These are phyloP conservation scores for Epichloe coenophiala DNA, from an alignment of 2,329 filamentous ascomycete genomes.

Conservation along the genomic window DNA sequence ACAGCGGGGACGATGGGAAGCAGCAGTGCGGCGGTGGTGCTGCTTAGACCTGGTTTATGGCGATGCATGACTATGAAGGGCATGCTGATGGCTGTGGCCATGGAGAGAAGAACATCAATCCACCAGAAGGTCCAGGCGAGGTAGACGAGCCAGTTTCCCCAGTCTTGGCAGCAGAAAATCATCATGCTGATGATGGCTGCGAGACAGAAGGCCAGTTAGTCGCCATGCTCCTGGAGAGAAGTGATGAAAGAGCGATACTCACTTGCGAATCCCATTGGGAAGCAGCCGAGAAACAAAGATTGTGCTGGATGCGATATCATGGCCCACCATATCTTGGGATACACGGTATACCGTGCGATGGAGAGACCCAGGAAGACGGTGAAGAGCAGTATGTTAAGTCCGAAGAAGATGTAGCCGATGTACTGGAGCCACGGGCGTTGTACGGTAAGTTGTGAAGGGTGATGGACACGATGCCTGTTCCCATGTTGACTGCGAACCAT, in stretches of 20 bases:
- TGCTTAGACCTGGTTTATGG: slow-evolving; percentile 33
- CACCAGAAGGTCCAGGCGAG: slow-evolving; percentile 47
- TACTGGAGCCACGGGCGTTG: slow-evolving; percentile 43
- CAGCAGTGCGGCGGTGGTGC: slow-evolving; percentile 51
- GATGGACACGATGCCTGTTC: slow-evolving; percentile 53
- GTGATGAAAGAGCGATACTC: slow-evolving; percentile 3
- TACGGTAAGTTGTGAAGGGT: slow-evolving; percentile 50
- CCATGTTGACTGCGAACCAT: slow-evolving; percentile 52
- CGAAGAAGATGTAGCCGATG: slow-evolving; percentile 47
- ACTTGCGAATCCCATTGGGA: slow-evolving; percentile 56
- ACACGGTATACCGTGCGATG: slow-evolving; percentile 47
- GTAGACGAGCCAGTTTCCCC: slow-evolving; percentile 43
- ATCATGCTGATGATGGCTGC: slow-evolving; percentile 50
- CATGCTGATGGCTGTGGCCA: slow-evolving; percentile 39
- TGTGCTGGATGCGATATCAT: slow-evolving; percentile 57
- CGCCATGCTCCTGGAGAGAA: background rate
- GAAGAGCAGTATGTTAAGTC: slow-evolving; percentile 46
- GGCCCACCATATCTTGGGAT: slow-evolving; percentile 49
- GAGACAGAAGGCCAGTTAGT: background rate
- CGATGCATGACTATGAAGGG: slow-evolving; percentile 41
- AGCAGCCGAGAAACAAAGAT: slow-evolving; percentile 53
- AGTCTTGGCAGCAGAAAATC: slow-evolving; percentile 46
- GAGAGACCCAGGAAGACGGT: slow-evolving; percentile 38
- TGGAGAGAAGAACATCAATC: slow-evolving; percentile 37
- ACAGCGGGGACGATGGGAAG: slow-evolving; percentile 55